These are phyloP conservation scores for Cokeromyces recurvatus DNA, from an alignment of 371 early-diverging fungal genomes.

Conservation along the genomic window DNA sequence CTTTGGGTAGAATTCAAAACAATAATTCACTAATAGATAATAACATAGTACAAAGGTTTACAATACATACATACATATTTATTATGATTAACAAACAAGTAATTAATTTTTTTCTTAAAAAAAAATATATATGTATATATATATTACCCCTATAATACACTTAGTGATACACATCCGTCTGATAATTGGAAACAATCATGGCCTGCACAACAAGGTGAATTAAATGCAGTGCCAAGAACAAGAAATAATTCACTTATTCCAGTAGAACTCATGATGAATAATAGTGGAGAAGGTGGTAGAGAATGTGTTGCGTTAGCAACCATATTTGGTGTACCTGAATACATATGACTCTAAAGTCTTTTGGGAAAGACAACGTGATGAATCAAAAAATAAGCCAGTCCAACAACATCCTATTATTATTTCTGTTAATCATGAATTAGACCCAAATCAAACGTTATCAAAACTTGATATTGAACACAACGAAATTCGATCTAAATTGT, in stretches of 20 bases:
- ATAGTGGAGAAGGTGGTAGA: conserved; percentile 28
- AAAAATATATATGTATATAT: no score
- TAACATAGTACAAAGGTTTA: no score
- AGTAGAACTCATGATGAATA: conserved; percentile 32
- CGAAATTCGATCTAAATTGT: neutral
- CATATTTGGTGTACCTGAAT: conserved; percentile 47
- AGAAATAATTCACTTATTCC: conserved; percentile 41
- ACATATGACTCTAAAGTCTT: conserved; percentile 39
- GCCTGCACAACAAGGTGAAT: no score
- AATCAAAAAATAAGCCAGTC: neutral
- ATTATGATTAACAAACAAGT: no score
- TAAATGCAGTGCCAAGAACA: conserved; percentile 15
- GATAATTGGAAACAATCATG: no score
- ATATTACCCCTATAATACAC: no score
- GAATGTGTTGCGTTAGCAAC: conserved; percentile 46
- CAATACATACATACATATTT: no score
- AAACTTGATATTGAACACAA: neutral
- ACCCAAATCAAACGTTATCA: conserved; percentile 5
- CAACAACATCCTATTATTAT: neutral
- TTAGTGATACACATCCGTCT: no score
- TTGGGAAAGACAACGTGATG: conserved; percentile 33
- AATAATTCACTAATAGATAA: no score
- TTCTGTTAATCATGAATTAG: conserved; percentile 6
- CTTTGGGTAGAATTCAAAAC: no score
- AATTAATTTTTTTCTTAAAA: no score